These are phyloP conservation scores for Picea mariana DNA, from an alignment of 83 land plant genomes.

Conservation along the genomic window DNA sequence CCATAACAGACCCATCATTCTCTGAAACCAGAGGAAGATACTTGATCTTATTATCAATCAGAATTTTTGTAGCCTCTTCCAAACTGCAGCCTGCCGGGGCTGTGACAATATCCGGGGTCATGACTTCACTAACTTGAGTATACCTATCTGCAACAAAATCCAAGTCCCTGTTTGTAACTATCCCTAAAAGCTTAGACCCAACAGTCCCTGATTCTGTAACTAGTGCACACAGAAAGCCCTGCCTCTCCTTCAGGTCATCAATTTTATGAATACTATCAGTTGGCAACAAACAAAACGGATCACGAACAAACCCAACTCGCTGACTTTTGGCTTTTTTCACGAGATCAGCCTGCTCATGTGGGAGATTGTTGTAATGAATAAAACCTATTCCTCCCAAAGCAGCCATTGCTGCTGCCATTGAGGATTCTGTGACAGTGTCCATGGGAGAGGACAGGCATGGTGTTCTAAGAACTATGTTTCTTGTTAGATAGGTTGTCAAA, in stretches of 20 bases:
- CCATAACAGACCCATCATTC: slow-evolving; percentile 45
- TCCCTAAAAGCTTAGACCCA: slow-evolving; percentile 65
- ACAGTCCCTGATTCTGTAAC: slow-evolving; percentile 61
- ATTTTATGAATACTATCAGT: slow-evolving; percentile 36
- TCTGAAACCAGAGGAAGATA: slow-evolving; percentile 57
- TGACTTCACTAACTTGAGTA: slow-evolving; percentile 43
- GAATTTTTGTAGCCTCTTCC: slow-evolving; percentile 45
- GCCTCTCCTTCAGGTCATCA: slow-evolving; percentile 28
- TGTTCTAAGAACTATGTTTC: slow-evolving; percentile 56
- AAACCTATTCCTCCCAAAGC: slow-evolving; percentile 86
- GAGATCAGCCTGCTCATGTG: slow-evolving; percentile 62
- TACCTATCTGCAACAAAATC: slow-evolving; percentile 31
- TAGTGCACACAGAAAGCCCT: slow-evolving; percentile 39
- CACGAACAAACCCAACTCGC: slow-evolving; percentile 54
- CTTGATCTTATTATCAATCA: slow-evolving; percentile 51
- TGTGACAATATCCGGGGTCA: slow-evolving; percentile 39
- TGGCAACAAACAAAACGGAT: slow-evolving; percentile 50
- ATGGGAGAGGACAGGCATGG: slow-evolving; percentile 96
- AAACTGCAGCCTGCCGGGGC: slow-evolving; percentile 50
- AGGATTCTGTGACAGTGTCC: slow-evolving; percentile 96
- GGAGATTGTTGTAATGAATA: slow-evolving; percentile 73
- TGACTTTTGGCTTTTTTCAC: slow-evolving; percentile 62
- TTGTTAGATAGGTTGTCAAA: slow-evolving; percentile 70
- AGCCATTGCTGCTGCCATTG: slow-evolving; percentile 97
- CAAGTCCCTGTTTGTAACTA: slow-evolving; percentile 61